phyloP scores from a whole-genome alignment of 805 yeast genomes.

The Ogataea corticis region DNA sequence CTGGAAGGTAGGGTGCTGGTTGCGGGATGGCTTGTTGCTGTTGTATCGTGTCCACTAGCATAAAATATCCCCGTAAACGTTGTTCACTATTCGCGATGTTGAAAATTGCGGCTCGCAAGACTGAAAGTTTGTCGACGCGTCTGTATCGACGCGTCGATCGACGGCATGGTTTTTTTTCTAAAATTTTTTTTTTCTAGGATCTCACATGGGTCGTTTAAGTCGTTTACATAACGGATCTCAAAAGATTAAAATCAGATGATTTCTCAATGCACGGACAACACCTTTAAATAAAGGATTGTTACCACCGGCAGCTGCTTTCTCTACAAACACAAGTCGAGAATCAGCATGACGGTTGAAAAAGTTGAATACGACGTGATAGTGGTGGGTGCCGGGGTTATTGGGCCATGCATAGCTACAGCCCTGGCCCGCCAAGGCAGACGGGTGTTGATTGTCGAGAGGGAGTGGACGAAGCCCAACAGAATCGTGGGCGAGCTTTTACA shows the following conservation, averaged over 20 bases:
- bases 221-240: slow-evolving; percentile 6
- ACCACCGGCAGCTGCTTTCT: background rate
- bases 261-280: slow-evolving; percentile 1
- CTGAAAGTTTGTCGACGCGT: background rate
- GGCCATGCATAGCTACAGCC: slow-evolving; percentile 89
- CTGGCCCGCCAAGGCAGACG: slow-evolving; percentile 87
- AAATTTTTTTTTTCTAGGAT: background rate
- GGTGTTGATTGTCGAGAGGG: slow-evolving; percentile 81
- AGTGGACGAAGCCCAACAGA: slow-evolving; percentile 90
- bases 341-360: slow-evolving; percentile 3
- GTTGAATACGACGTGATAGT: slow-evolving; percentile 73
- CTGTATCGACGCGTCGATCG: background rate
- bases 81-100: background rate
- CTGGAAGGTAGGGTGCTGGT: too few species aligned
- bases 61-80: background rate
- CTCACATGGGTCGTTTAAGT: slow-evolving; percentile 8
- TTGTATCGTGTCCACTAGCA: background rate
- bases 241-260: slow-evolving; percentile 23
- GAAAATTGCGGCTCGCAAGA: background rate
- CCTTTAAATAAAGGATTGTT: background rate
- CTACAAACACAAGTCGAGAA: background rate
- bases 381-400: slow-evolving; percentile 98
- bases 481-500: slow-evolving; percentile 97
- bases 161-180: background rate
- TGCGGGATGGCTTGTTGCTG: too few species aligned